phyloP scores from a whole-genome alignment of 176 grass and related monocot species.

The Oryza glaberrima region DNA sequence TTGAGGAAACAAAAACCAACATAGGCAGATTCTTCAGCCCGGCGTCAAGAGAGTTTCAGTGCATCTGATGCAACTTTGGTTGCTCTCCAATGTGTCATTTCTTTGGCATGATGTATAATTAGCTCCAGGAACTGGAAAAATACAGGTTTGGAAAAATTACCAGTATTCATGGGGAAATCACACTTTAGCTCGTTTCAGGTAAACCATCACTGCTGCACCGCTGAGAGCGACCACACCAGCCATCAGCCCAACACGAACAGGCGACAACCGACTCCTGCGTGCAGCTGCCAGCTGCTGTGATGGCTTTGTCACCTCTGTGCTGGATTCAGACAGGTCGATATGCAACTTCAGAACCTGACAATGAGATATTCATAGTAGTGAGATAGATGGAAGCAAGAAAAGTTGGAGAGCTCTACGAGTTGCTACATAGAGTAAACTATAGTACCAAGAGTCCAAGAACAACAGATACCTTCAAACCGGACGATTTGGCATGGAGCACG shows the following conservation, averaged over 20 bases:
- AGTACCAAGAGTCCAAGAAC: constrained; percentile 19
- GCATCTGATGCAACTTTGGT: constrained; percentile 5
- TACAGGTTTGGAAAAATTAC: neutral
- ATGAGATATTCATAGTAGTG: constrained; percentile 30
- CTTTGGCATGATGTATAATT: constrained; percentile 2
- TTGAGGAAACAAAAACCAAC: neutral
- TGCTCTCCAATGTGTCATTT: constrained; percentile 6
- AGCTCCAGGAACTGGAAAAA: constrained; percentile 16
- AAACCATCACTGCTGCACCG: constrained; percentile 66
- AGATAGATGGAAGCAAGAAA: constrained; percentile 28
- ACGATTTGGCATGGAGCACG: constrained; percentile 76
- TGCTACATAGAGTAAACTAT: neutral
- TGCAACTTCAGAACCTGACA: constrained; percentile 86
- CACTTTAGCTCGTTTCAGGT: constrained; percentile 78
- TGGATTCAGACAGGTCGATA: constrained; percentile 45
- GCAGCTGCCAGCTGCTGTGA: constrained; percentile 46
- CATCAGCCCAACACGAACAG: constrained; percentile 60
- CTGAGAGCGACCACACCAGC: constrained; percentile 60
- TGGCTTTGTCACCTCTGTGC: constrained; percentile 41
- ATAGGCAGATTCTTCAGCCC: constrained; percentile 19
- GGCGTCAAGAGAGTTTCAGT: constrained; percentile 6
- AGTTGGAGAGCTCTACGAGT: constrained; percentile 10
- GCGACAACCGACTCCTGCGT: constrained; percentile 17
- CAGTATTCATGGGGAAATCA: constrained; percentile 53
- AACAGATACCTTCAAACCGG: constrained; percentile 79